phyloP scores from a whole-genome alignment of 805 yeast genomes.

The Clavispora carvajalis region DNA sequence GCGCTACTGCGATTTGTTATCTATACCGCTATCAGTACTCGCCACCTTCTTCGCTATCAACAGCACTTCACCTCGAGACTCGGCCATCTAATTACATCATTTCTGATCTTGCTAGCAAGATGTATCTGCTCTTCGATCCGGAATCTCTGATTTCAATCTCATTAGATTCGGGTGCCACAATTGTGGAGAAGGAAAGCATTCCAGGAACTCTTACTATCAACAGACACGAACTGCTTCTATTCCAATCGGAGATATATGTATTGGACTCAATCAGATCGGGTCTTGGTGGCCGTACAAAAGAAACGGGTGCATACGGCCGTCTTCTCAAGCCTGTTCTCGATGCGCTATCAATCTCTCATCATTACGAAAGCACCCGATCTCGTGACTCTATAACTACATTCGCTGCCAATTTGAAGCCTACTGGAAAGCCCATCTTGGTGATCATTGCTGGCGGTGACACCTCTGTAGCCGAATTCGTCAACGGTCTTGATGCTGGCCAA shows the following conservation, averaged over 20 bases:
- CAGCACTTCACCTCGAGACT: too few species aligned
- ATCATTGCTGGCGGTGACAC: conserved; percentile 83
- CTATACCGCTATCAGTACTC: too few species aligned
- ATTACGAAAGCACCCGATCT: conserved; percentile 40
- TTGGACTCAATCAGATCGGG: conserved; percentile 52
- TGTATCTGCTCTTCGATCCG: not conserved
- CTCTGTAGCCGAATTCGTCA: conserved; percentile 70
- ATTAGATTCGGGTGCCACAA: not conserved
- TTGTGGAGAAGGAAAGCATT: not conserved
- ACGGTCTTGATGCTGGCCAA: conserved; percentile 28
- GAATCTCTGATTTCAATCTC: not conserved
- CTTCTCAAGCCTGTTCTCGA: conserved; percentile 46
- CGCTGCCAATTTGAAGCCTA: conserved; percentile 25
- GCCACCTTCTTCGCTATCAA: too few species aligned
- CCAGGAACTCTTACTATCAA: not conserved
- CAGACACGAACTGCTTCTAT: not conserved
- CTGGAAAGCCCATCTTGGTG: conserved; percentile 29
- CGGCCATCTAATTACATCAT: too few species aligned
- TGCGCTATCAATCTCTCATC: conserved; percentile 24
- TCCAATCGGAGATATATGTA: conserved; percentile 19
- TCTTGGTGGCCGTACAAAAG: conserved; percentile 26
- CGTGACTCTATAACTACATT: conserved; percentile 34
- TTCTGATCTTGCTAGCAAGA: too few species aligned
- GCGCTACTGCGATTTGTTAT: too few species aligned
- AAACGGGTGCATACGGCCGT: conserved; percentile 32